These are phyloP conservation scores for Echinochloa phyllopogon DNA, from an alignment of 176 grass and related monocot species.

Conservation along the genomic window DNA sequence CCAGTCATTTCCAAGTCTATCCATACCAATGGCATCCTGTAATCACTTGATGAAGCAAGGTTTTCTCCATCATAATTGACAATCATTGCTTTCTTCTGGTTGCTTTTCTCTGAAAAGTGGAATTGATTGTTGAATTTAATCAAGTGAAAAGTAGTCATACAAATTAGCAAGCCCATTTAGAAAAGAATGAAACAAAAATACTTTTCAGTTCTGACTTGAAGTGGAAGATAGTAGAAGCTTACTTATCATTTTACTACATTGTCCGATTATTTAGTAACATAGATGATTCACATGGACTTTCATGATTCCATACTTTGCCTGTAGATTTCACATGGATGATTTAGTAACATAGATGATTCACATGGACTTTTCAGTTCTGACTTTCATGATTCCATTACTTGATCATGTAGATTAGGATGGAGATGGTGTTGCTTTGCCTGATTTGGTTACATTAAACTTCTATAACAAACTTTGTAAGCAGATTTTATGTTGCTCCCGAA, in stretches of 20 bases:
- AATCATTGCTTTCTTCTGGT: constrained; percentile 18
- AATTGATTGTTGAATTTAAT: not conserved
- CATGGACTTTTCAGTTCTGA: too few relatives aligned
- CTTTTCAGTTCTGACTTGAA: not conserved
- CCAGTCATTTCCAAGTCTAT: constrained; percentile 98
- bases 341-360: not conserved
- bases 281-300: not conserved
- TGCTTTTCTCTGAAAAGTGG: constrained; percentile 39
- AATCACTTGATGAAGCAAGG: constrained; percentile 47
- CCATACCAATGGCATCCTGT: constrained; percentile 86
- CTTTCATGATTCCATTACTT: constrained; percentile 22
- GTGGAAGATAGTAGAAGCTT: constrained; percentile 12
- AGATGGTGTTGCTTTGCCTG: not conserved
- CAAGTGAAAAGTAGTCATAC: not conserved
- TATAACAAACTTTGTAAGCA: not conserved
- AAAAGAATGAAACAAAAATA: not conserved
- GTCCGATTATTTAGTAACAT: not conserved
- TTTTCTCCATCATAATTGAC: constrained; percentile 35
- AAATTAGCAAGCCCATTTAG: not conserved
- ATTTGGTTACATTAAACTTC: not conserved
- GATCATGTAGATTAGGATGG: not conserved
- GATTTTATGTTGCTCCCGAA: too few relatives aligned
- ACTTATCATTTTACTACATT: not conserved
- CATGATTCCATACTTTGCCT: constrained; percentile 38
- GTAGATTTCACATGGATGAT: too few relatives aligned